phyloP scores from a whole-genome alignment of 305 asterid genomes.

The Nicotiana rustica region DNA sequence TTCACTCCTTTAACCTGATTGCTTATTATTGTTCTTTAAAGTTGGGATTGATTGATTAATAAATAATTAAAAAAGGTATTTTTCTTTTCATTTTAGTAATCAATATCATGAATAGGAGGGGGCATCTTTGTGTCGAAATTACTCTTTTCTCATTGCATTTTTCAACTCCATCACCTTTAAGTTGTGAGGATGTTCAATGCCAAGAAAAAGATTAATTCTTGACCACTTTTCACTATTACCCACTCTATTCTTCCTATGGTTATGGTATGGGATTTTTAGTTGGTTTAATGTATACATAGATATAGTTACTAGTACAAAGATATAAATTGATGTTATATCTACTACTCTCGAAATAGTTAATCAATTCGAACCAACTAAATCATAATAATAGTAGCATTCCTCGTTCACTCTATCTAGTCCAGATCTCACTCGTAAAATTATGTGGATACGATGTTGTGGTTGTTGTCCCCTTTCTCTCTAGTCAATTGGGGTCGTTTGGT shows the following conservation, averaged over 20 bases:
- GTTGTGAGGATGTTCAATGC: too few relatives aligned
- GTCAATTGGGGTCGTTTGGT: not conserved
- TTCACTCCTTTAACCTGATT: constrained; percentile 46
- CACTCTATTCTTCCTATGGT: constrained; percentile 5
- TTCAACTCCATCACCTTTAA: constrained; percentile 13
- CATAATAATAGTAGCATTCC: not conserved
- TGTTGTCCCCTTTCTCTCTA: not conserved
- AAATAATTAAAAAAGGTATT: not conserved
- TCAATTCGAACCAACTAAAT: not conserved
- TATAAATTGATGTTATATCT: too few relatives aligned
- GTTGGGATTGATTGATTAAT: constrained; percentile 20
- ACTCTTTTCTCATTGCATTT: not conserved
- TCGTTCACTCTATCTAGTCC: too few relatives aligned
- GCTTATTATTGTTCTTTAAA: constrained; percentile 29
- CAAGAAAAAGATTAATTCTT: not conserved
- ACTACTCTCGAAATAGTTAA: not conserved
- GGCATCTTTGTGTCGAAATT: not conserved
- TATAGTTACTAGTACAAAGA: not conserved
- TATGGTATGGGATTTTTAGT: not conserved
- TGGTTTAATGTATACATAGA: not conserved
- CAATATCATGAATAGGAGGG: not conserved
- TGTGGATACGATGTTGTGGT: too few relatives aligned
- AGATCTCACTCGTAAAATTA: too few relatives aligned
- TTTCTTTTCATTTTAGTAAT: constrained; percentile 3
- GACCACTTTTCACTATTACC: constrained; percentile 13